Conservation (phyloP, 345 rosid genomes). For the Theobroma cacao region DNA sequence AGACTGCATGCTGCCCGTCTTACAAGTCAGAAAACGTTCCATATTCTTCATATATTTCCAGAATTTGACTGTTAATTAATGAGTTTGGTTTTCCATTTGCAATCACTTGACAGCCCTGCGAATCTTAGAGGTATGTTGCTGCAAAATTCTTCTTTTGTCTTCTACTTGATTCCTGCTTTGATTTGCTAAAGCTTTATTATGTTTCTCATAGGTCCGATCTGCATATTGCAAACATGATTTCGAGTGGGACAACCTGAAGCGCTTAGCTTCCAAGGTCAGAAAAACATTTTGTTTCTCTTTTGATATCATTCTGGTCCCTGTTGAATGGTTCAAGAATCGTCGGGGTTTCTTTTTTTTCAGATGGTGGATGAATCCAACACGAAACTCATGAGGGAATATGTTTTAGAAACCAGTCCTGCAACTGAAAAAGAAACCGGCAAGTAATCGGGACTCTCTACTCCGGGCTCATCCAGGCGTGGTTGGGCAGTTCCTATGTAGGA, state of each 20-base stretch:
- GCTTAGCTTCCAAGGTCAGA: conserved; percentile 53
- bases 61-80: not conserved
- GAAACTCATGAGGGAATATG: conserved; percentile 73
- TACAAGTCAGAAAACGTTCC: not conserved
- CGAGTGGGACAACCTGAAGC: conserved; percentile 76
- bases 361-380: conserved; percentile 61
- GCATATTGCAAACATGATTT: conserved; percentile 82
- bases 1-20: no score
- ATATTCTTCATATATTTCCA: not conserved
- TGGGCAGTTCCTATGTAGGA: not conserved
- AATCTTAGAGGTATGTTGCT: conserved; percentile 54
- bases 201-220: conserved; percentile 59
- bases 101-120: conserved; percentile 51
- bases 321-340: no score
- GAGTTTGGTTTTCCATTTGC: not conserved
- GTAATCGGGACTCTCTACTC: conserved; percentile 24
- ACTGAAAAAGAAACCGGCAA: conserved; percentile 32
- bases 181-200: not conserved
- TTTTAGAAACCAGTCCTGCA: conserved; percentile 57
- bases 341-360: no score
- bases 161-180: not conserved
- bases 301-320: no score
- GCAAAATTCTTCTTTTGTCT: not conserved
- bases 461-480: not conserved
- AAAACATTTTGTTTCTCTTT: no score